phyloP scores from a whole-genome alignment of 2,329 filamentous ascomycete genomes.

The Aspergillus sp. region DNA sequence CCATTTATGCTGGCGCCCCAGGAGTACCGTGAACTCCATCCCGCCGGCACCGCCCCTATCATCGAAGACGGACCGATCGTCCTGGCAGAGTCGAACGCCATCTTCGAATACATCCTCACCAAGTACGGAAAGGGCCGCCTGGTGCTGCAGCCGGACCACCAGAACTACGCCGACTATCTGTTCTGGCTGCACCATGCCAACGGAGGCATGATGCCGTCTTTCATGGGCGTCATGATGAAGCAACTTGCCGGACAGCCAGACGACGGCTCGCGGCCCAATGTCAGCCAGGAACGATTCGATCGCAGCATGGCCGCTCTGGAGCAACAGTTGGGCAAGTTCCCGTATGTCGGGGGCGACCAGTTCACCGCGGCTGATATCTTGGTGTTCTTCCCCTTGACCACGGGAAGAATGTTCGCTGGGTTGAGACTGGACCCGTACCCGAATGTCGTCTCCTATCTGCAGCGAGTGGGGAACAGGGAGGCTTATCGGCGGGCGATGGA shows the following conservation, averaged over 20 bases:
- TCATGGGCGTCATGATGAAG: not conserved
- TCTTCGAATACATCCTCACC: not conserved
- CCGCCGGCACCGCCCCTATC: not conserved
- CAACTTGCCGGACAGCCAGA: not conserved
- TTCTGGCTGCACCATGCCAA: not conserved
- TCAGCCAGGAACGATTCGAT: not conserved
- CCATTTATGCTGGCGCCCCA: not conserved
- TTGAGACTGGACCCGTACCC: not conserved
- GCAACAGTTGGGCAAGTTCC: not conserved
- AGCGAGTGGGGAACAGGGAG: not conserved
- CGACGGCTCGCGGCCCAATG: not conserved
- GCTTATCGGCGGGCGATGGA: not conserved
- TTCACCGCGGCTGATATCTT: not conserved
- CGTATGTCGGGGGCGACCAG: not conserved
- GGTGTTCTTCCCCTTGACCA: not conserved
- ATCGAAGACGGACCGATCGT: not conserved
- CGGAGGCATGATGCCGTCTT: not conserved
- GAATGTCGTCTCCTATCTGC: not conserved
- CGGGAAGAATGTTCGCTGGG: not conserved
- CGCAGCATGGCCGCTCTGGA: not conserved
- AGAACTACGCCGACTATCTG: not conserved
- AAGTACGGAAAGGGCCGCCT: not conserved
- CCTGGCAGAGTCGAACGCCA: not conserved
- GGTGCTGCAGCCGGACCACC: not conserved
- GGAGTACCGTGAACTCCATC: not conserved